A percentile compares a stretch with the other conserved stretches of the same genome.
Conservation (phyloP, 2,329 filamentous ascomycete genomes). For the Leptographium wingfieldii region DNA sequence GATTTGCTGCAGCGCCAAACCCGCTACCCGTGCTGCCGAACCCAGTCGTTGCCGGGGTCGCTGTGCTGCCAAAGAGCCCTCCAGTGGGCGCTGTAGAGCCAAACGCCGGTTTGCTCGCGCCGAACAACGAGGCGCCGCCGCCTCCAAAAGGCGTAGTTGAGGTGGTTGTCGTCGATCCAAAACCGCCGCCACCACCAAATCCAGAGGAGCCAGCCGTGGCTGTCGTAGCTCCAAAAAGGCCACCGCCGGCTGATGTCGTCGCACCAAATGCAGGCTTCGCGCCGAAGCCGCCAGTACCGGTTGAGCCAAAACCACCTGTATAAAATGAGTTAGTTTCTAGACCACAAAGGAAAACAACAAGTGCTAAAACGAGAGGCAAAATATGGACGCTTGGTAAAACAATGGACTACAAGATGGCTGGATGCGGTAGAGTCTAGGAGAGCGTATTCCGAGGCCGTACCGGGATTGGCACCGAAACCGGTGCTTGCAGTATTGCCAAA, state of each 20-base stretch:
- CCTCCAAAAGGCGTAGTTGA: slow-evolving; percentile 27
- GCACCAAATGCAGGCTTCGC: slow-evolving; percentile 41
- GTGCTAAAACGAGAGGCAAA: background rate
- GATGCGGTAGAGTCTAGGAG: background rate
- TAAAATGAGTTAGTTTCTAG: background rate
- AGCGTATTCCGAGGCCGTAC: slow-evolving; percentile 8
- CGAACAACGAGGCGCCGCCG: slow-evolving; percentile 37
- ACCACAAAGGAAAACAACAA: background rate
- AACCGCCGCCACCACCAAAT: slow-evolving; percentile 27
- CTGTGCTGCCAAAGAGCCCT: slow-evolving; percentile 33
- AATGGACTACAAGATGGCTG: background rate
- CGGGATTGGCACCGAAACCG: slow-evolving; percentile 13
- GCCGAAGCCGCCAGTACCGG: slow-evolving; percentile 17
- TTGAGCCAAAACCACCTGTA: slow-evolving; percentile 17
- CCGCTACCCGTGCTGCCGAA: slow-evolving; percentile 24
- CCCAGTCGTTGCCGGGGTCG: slow-evolving; percentile 20
- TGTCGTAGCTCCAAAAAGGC: slow-evolving; percentile 36
- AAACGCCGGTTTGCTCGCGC: slow-evolving; percentile 33
- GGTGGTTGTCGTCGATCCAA: slow-evolving; percentile 22
- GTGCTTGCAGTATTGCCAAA: slow-evolving; percentile 24
- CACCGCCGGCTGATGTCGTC: slow-evolving; percentile 24
- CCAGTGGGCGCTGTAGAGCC: slow-evolving; percentile 18
- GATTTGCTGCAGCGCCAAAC: slow-evolving; percentile 26
- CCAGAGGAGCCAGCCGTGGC: slow-evolving; percentile 24
- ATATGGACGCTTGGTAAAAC: background rate